Evolutionary conservation across 2,329 filamentous ascomycete genomes (phyloP), one percentile per base, ranked within the genome.

Genomic region (Aspergillus persii): DNA sequence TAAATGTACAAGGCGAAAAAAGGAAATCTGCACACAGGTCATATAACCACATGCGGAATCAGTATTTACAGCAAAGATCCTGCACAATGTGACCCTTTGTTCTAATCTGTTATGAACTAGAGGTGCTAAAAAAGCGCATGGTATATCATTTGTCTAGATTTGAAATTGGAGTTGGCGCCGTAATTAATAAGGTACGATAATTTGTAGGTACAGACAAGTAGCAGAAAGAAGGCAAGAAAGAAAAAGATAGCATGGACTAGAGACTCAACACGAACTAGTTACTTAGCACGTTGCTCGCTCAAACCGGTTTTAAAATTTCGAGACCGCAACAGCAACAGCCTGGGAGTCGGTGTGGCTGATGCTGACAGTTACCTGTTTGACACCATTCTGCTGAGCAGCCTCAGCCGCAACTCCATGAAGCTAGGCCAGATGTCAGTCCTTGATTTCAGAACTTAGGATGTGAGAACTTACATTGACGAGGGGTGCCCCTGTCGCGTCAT

Each of bases 311-410:
- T 64, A 92, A 71, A 95, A 90, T 57, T 86, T 89, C 57, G 92
- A 89, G 61, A 96, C 89, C 2, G 96, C 95, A 70, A 99, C 91
- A 50, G 95, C 94, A 71, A 98, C 93, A 61, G 95, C 93, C 79
- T 99, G 95, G 60, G 84, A 88, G 68, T 98, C 94, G 44, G 90
- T 95, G 79, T 99, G 96, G 69, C 94, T 97, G 73, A 99, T 97
- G 72, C 92, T 96, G 67, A 99, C 90, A 65, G 84, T 94, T 65
- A 98, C 89, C 57, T 88, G 87, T 82, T 94, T 96, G 48, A 98
- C 87, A 62, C 93, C 92, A 29, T 89, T 92, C 75, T 91, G 84
- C 75, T 89, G 87, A n/a, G 95, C 95, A 56, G 91, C 92, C 54
- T 85, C 79, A 63, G 92, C 87, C 55, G 95, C 95, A 62, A 90